Percentiles rank a stretch among this genome's conserved stretches.
Conservation (phyloP, 2,329 filamentous ascomycete species). For the Curvularia sp. region DNA sequence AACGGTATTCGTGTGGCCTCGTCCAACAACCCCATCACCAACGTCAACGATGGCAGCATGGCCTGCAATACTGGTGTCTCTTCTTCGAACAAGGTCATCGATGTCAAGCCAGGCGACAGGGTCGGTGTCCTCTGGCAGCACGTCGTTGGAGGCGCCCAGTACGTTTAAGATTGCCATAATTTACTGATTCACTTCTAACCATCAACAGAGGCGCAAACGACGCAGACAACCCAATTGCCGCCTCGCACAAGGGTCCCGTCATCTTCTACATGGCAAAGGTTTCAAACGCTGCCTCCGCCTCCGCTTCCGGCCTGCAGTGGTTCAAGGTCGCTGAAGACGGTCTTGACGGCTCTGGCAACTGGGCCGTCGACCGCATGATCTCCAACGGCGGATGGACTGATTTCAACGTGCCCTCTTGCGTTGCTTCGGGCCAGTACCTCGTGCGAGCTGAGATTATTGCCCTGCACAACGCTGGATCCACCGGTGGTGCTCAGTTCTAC, state of each 20-base stretch:
- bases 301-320: conserved; percentile 51
- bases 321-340: conserved; percentile 54
- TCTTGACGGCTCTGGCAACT: conserved; percentile 51
- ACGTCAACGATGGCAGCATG: conserved; percentile 56
- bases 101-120: conserved; percentile 59
- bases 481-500: conserved; percentile 54
- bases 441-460: conserved; percentile 56
- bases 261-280: conserved; percentile 53
- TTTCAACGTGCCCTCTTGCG: conserved; percentile 48
- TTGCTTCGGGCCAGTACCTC: conserved; percentile 52
- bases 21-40: conserved; percentile 60
- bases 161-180: not conserved
- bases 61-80: conserved; percentile 57
- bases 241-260: conserved; percentile 56
- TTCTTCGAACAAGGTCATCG: conserved; percentile 52
- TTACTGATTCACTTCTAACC: not conserved
- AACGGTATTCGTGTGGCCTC: conserved; percentile 59
- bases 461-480: conserved; percentile 47
- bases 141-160: conserved; percentile 61
- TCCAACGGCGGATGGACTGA: conserved; percentile 55
- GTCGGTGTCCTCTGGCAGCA: conserved; percentile 63
- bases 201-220: conserved; percentile 45
- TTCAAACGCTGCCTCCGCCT: conserved; percentile 48
- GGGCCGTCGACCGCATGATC: conserved; percentile 61
- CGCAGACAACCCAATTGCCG: conserved; percentile 58